Evolutionary conservation across 2,329 filamentous ascomycete genomes (phyloP), one percentile per base, ranked within the genome.

Genomic region (Exophiala xenobiotica): DNA sequence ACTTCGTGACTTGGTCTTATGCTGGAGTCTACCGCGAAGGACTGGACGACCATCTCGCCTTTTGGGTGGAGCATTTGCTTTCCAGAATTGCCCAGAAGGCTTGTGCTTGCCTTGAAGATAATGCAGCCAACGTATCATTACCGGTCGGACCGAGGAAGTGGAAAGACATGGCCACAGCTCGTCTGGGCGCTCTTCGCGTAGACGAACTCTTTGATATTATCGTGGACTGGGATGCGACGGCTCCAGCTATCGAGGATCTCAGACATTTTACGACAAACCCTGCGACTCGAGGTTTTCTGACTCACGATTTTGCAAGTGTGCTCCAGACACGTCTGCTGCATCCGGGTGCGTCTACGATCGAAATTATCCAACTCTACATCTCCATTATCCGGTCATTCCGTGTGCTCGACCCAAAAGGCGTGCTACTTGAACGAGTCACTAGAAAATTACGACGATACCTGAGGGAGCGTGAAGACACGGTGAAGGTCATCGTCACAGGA

Each of bases 291-390:
- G 70, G 74, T 18, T 73, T 80, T 60, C 68, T 85, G 11, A 80
- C 79, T 3, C 70, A 70, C 3, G 72, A 71, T 39, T 85, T 85
- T 60, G 73, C 74, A 2, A 68, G 71, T 5, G 77, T 77, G 33
- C 67, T 85, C 2, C 74, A 75, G 16, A 70, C 73, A 22, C 74
- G 81, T 7, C 65, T 86, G 7, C 66, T 86, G 11, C 82, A 85
- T 61, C 79, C 81, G 3, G 83, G 82, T 6, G 81, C 81, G 2
- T 84, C 81, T 7, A 87, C 83, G 0, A 78, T 80, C 1, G 78
- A 86, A 51, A 84, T 87, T 2, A 67, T 87, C n/a, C 79, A 83
- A 55, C 69, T 85, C 6, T 87, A 87, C 65, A 83, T 86, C 52
- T 83, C 77, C 2, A 79, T 86, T 19, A 86, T 87, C 49, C 78